Evolutionary conservation across 306 rosid genomes (phyloP), one percentile per base, ranked within the genome.

Genomic region (Begonia peltatifolia): DNA sequence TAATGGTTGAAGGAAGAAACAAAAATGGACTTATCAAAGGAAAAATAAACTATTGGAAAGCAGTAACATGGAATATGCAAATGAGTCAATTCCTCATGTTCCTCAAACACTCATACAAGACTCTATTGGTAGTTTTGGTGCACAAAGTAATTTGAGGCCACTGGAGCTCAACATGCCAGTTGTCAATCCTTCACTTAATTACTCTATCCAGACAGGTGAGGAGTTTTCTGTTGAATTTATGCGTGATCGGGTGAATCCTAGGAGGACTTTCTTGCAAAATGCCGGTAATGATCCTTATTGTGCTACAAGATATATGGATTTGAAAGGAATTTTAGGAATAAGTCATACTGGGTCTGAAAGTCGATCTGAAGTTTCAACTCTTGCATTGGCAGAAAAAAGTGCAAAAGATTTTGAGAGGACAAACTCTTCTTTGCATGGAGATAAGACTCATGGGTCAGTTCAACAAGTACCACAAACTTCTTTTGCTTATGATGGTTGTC

Each of bases 191-290:
- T 87, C 77, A 52, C 93, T 46, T 69, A 83, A 87, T 75, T 83
- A 62, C 63, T 87, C 95, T 55, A 82, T 83, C 62, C 88, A 75
- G 76, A 87, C 93, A 1, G 95, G 95, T 44, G 93, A 87, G 80
- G 95, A 87, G 67, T 87, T 87, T 54, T 62, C 95, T 43, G 73
- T 82, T 13, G 93, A 87, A 61, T 87, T 87, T 53, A 75, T 87
- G 84, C 84, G 76, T 14, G 95, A 82, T 62, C 80, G 93, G 68
- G 82, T 74, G 69, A 82, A 79, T 76, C 77, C 73, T 52, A 66
- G 70, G 72, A 71, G 73, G 68, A 93, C 86, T 50, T 60, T 75
- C 42, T 62, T 75, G 63, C 69, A 87, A 53, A 68, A 71, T 74
- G 63, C 61, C n/a, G 66, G 54, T 35, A 56, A 72, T 25, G 86